Evolutionary conservation across 2,329 filamentous ascomycete genomes (phyloP), one percentile per base, ranked within the genome.

Genomic region (Sarocladium strictum): DNA sequence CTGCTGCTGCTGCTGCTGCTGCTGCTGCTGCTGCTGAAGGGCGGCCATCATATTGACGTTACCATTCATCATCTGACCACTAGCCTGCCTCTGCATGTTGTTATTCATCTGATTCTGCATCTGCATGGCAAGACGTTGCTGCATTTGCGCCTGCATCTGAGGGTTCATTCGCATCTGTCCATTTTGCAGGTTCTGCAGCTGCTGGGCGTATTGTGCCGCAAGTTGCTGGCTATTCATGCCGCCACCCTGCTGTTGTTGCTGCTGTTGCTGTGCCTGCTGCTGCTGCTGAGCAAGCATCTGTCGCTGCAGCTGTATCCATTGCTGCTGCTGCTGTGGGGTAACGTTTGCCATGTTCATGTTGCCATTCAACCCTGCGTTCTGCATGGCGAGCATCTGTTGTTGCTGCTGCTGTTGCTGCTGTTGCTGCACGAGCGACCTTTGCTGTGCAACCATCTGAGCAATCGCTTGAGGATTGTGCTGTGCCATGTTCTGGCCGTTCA

Each of bases 371-470:
- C 63, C 64, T 15, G 47, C 47, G 24, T 51, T 51, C 53, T 74
- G 72, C 63, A 72, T 66, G 17, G 66, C 68, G 37, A 69, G 66
- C 62, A 71, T 67, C 59, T 43, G 38, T 59, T 43, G 38, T 59
- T 32, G 29, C 29, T 77, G 74, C 45, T 76, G 74, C 35, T 71
- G 70, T 55, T 75, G 72, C 54, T 76, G 67, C 53, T 77, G 76
- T 29, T 57, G 55, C 23, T 53, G 50, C 12, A 33, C 27, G 23
- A 49, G 73, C 68, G 53, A 76, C 24, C 76, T 72, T 55, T 75
- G 74, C 56, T 82, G 77, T 3, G 74, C 73, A 0, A 72, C 72
- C 35, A 82, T 67, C 54, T 79, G 77, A 2, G 73, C 71, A 62
- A 72, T 66, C 17, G 70, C 56, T 45, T 71, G 72, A 24, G 67